phyloP scores from a whole-genome alignment of 2,329 filamentous ascomycete species.

The Fusarium sp. region DNA sequence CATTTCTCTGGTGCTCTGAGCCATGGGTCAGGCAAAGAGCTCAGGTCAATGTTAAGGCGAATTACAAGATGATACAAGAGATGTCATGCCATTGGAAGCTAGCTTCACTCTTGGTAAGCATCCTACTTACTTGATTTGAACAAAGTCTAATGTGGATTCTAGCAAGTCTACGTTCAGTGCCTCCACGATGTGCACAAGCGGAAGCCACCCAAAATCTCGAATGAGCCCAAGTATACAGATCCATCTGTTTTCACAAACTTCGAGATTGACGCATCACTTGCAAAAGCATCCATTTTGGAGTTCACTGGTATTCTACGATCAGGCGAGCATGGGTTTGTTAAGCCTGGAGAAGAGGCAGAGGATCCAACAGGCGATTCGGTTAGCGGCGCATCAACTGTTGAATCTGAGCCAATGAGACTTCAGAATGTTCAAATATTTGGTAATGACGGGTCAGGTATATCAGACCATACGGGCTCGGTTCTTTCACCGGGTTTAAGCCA shows the following conservation, averaged over 20 bases:
- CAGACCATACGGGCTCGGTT: background rate
- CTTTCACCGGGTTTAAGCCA: fast-evolving
- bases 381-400: no score
- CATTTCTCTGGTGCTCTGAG: background rate
- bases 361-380: no score
- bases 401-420: no score
- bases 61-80: background rate
- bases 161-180: background rate
- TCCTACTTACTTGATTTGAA: fast-evolving
- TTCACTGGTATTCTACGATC: background rate
- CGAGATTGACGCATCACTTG: background rate
- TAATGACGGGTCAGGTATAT: no score
- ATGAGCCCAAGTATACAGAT: background rate
- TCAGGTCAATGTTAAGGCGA: background rate
- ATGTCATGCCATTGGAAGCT: background rate
- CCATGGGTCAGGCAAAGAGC: fast-evolving
- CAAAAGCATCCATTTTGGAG: background rate
- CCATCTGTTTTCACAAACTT: fast-evolving
- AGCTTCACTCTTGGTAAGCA: background rate
- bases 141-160: fast-evolving
- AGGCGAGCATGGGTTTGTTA: background rate
- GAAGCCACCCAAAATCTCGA: fast-evolving
- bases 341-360: background rate
- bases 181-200: background rate
- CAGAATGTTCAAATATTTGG: background rate